Percentiles rank a stretch among this genome's conserved stretches.
phyloP scores from a whole-genome alignment of 1,284 basidiomycete genomes.

The Clitocybe nebularis region DNA sequence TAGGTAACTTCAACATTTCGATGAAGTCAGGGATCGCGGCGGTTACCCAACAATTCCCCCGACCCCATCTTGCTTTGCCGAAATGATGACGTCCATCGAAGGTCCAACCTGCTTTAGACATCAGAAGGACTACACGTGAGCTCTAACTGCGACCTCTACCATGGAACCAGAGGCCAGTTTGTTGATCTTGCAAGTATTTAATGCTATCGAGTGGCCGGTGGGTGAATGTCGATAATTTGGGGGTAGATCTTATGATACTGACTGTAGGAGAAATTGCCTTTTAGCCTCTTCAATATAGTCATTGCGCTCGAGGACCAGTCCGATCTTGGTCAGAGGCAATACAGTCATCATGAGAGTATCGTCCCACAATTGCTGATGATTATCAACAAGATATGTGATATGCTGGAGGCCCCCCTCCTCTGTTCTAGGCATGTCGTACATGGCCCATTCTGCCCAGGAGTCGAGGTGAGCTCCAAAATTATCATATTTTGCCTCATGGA shows the following conservation, averaged over 20 bases:
- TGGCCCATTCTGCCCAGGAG: conserved; percentile 66
- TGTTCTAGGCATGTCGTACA: conserved; percentile 56
- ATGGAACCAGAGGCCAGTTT: conserved; percentile 53
- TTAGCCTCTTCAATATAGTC: conserved; percentile 61
- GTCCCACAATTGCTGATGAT: conserved; percentile 62
- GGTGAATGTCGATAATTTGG: conserved; percentile 7
- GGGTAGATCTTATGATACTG: conserved; percentile 13
- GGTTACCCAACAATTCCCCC: conserved; percentile 67
- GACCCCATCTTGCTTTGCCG: conserved; percentile 54
- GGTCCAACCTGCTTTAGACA: conserved; percentile 37
- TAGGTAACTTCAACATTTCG: conserved; percentile 41
- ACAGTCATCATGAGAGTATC: conserved; percentile 69
- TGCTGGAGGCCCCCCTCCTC: conserved; percentile 61
- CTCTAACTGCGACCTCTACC: conserved; percentile 32
- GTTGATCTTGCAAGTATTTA: conserved; percentile 47
- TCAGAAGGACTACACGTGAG: conserved; percentile 10
- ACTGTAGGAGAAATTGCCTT: conserved; percentile 55
- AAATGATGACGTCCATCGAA: conserved; percentile 52
- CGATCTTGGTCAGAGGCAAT: conserved; percentile 59
- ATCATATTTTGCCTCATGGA: conserved; percentile 40
- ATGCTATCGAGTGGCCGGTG: conserved; percentile 26
- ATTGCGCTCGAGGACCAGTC: conserved; percentile 48
- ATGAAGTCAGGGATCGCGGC: conserved; percentile 62
- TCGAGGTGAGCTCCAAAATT: conserved; percentile 46
- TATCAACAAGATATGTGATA: conserved; percentile 51